phyloP scores from a whole-genome alignment of 2,329 filamentous ascomycete genomes.

The Beauveria varroae region DNA sequence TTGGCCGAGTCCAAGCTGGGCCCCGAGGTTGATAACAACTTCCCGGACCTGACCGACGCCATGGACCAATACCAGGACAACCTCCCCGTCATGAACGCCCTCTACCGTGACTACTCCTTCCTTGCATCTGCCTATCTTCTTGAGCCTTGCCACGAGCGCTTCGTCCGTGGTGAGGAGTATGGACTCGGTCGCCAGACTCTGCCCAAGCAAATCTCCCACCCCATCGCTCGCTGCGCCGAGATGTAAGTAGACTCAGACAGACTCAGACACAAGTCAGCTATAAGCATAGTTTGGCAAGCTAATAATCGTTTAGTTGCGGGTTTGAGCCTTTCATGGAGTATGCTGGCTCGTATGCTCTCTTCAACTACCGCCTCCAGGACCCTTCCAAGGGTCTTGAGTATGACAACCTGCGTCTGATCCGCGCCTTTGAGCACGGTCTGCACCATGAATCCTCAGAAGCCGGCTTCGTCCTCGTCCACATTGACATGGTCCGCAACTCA shows the following conservation, averaged over 20 bases:
- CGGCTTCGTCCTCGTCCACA: slow-evolving; percentile 90
- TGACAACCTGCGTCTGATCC: slow-evolving; percentile 70
- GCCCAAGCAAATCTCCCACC: slow-evolving; percentile 67
- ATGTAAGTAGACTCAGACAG: slow-evolving; percentile 52
- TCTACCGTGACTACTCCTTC: slow-evolving; percentile 91
- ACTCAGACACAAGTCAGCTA: neutral
- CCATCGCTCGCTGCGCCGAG: slow-evolving; percentile 75
- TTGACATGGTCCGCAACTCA: slow-evolving; percentile 90
- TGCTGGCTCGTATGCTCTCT: slow-evolving; percentile 60
- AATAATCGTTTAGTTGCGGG: slow-evolving; percentile 39
- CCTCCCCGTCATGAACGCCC: slow-evolving; percentile 71
- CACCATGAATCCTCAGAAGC: slow-evolving; percentile 84
- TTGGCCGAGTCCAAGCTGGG: slow-evolving; percentile 69
- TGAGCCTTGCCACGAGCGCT: slow-evolving; percentile 79
- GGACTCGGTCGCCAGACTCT: slow-evolving; percentile 68
- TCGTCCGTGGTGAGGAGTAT: slow-evolving; percentile 64
- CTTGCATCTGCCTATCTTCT: slow-evolving; percentile 82
- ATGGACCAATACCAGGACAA: slow-evolving; percentile 68
- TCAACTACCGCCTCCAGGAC: slow-evolving; percentile 57
- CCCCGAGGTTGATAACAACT: slow-evolving; percentile 60
- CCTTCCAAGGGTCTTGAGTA: slow-evolving; percentile 51
- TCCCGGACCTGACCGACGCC: slow-evolving; percentile 68
- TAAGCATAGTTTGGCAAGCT: neutral
- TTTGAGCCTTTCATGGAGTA: slow-evolving; percentile 94
- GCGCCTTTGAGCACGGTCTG: slow-evolving; percentile 84